Evolutionary conservation across 2,329 filamentous ascomycete species (phyloP).

Genomic region (Huntiella savannae): DNA sequence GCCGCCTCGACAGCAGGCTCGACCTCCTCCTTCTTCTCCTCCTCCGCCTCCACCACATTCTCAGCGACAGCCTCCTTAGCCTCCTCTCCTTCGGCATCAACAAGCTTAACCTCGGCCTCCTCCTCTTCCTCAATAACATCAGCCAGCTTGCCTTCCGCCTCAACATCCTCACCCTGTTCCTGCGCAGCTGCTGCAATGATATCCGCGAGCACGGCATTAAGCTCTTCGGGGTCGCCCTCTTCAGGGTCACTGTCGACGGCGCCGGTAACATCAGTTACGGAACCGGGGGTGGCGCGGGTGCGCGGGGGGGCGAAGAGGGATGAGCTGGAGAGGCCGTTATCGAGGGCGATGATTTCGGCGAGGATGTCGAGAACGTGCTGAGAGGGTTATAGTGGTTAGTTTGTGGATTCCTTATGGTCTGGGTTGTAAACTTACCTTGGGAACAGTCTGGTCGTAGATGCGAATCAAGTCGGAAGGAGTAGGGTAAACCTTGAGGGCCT

Average conservation of each 20-base stretch:
- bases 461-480: slow-evolving; percentile 79
- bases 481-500: slow-evolving; percentile 95
- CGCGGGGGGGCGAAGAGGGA: slow-evolving; percentile 22
- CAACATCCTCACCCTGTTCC: neutral
- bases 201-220: slow-evolving; percentile 1
- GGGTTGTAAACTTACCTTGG: slow-evolving; percentile 44
- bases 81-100: neutral
- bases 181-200: neutral
- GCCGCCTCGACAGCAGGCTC: neutral
- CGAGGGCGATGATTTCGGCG: slow-evolving; percentile 93
- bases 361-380: slow-evolving; percentile 86
- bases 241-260: slow-evolving; percentile 13
- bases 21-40: neutral
- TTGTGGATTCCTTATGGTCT: neutral
- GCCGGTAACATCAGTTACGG: slow-evolving; percentile 24
- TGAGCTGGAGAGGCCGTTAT: slow-evolving; percentile 44
- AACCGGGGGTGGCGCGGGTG: slow-evolving; percentile 21
- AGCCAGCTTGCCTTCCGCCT: neutral
- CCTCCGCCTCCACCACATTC: neutral
- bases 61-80: neutral
- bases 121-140: slow-evolving; percentile 1
- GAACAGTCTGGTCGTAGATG: slow-evolving; percentile 97
- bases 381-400: neutral
- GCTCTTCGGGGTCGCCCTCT: slow-evolving; percentile 9
- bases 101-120: neutral